Base-by-base conservation (phyloP, 2,329 filamentous ascomycete species). In the Aplosporella prunicola region DNA sequence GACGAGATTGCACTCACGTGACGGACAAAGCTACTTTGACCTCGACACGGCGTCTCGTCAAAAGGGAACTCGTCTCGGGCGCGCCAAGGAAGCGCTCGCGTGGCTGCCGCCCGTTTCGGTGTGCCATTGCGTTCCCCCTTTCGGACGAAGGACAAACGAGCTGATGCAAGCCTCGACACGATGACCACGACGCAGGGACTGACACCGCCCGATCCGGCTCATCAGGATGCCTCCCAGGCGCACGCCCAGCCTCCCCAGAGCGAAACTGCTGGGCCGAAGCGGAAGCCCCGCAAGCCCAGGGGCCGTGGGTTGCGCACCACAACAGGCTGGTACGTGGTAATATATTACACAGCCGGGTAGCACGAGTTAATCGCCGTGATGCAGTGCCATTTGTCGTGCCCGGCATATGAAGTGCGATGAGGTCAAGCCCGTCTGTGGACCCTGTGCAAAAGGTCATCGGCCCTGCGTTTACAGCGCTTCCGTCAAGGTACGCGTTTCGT, bases 381-480 rank as follows among this genome's bases (percentile, higher is more conserved):
- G 38, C 44, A 66, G 61, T 44, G 50, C 64, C 29, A 65, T 62
- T 10, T 69, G 66, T 46, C 61, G 64, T 32, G 58, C 58, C 41
- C 54, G 68, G 39, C 62, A 69, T 42, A 66, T 69, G 48, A 72
- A 71, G 52, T 71, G 68, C 47, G 67, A 69, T 44, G 67, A 71
- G 51, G 53, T 53, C 23, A 63, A 59, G 43, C 66, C 63, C 10
- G 49, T 56, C 20, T 68, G 66, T 44, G 57, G 58, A 24, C 61
- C 60, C 45, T 69, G 65, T 48, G 47, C 53, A 11, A 68, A 66
- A 45, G 61, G 58, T 26, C 53, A 57, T 30, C 58, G 64, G 42
- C 55, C 58, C 39, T 69, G 65, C 45, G 45, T 58, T 10, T 67
- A 65, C 48, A 30, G 35, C 37, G 20, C 37, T 17, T 28, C 37